Conservation (phyloP, 805 yeast species). For the Wickerhamiella siamensis region DNA sequence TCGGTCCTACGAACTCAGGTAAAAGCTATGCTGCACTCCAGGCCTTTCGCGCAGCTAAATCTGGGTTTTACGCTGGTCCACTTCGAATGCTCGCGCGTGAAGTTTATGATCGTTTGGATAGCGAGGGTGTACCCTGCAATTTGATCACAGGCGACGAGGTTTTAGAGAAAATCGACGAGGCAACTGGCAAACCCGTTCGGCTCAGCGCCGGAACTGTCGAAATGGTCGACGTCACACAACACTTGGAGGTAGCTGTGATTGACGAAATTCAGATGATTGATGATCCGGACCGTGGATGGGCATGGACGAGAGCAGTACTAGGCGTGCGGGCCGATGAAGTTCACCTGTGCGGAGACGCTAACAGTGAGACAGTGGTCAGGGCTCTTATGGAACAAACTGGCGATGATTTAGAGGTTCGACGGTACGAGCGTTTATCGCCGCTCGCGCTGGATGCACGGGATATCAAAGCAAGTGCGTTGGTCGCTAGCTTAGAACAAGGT, state of each 20-base stretch:
- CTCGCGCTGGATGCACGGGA: constrained; percentile 37
- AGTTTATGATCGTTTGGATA: constrained; percentile 66
- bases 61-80: constrained; percentile 93
- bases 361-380: constrained; percentile 56
- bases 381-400: constrained; percentile 56
- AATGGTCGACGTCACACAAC: constrained; percentile 59
- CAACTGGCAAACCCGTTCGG: constrained; percentile 53
- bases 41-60: constrained; percentile 44
- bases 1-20: constrained; percentile 96
- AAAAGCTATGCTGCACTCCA: constrained; percentile 77
- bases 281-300: constrained; percentile 69
- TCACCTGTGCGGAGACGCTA: constrained; percentile 87
- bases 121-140: constrained; percentile 58
- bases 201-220: constrained; percentile 84
- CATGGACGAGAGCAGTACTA: constrained; percentile 84
- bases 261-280: constrained; percentile 96
- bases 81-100: constrained; percentile 81
- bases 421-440: constrained; percentile 62
- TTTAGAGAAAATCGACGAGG: constrained; percentile 43
- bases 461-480: constrained; percentile 22
- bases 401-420: constrained; percentile 57
- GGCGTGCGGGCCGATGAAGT: constrained; percentile 78
- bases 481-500: constrained; percentile 40
- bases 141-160: constrained; percentile 94
- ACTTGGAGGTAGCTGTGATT: constrained; percentile 74